These are phyloP conservation scores for Cercospora beticola DNA, from an alignment of 2,329 filamentous ascomycete genomes.

Conservation along the genomic window DNA sequence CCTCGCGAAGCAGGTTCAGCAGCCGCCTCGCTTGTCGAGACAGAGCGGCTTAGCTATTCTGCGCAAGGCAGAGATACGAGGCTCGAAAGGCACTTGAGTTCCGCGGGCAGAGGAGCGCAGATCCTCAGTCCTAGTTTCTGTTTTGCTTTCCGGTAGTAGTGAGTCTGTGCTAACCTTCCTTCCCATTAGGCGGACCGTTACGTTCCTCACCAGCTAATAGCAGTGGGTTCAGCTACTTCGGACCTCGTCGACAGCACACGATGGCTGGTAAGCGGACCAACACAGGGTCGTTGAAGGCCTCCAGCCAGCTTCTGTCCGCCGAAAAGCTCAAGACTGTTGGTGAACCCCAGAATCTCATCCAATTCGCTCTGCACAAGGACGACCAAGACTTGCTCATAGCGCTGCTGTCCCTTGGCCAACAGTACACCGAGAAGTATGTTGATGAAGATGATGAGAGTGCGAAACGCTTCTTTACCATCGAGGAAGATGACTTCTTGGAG, in stretches of 20 bases:
- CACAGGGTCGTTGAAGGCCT: slow-evolving; percentile 21
- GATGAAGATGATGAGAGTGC: slow-evolving; percentile 19
- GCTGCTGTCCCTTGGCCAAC: slow-evolving; percentile 56
- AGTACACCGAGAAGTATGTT: slow-evolving; percentile 41
- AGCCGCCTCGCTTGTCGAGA: too few relatives aligned
- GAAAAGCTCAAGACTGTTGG: slow-evolving; percentile 19
- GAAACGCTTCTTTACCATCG: slow-evolving; percentile 30
- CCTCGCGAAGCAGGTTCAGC: too few relatives aligned
- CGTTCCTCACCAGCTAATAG: slow-evolving; percentile 16
- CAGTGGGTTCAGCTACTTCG: slow-evolving; percentile 22
- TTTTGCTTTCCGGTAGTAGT: too few relatives aligned
- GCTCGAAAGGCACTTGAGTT: too few relatives aligned
- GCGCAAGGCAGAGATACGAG: too few relatives aligned
- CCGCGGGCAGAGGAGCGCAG: too few relatives aligned
- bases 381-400: slow-evolving; percentile 56
- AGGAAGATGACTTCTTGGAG: slow-evolving; percentile 37
- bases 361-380: slow-evolving; percentile 46
- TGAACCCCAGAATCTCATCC: slow-evolving; percentile 30
- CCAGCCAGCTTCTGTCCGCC: slow-evolving; percentile 16
- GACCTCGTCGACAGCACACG: slow-evolving; percentile 17
- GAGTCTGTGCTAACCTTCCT: not conserved
- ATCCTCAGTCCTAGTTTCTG: too few relatives aligned
- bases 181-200: slow-evolving; percentile 10
- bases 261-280: slow-evolving; percentile 23
- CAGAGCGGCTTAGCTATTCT: too few relatives aligned